phyloP scores from a whole-genome alignment of 495 filamentous ascomycete genomes.

The Bryoglossum gracile region DNA sequence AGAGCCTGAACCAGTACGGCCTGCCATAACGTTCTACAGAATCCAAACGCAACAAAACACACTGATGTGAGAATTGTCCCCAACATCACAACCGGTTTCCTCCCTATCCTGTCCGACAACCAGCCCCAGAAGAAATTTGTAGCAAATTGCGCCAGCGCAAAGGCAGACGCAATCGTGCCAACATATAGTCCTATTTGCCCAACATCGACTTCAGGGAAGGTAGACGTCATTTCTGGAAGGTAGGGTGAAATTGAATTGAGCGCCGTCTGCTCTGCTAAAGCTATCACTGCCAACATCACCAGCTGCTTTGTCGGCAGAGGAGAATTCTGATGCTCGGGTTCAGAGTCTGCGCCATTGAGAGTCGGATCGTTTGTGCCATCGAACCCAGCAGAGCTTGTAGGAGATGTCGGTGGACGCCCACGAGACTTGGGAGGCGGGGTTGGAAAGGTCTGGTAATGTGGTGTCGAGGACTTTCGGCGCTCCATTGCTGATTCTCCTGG shows the following conservation, averaged over 20 bases:
- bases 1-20: conserved; percentile 76
- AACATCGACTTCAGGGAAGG: conserved; percentile 70
- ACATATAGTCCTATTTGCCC: conserved; percentile 79
- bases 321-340: conserved; percentile 40
- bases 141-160: conserved; percentile 83
- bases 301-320: conserved; percentile 81
- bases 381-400: conserved; percentile 15
- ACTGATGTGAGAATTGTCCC: conserved; percentile 74
- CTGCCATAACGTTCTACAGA: conserved; percentile 75
- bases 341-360: conserved; percentile 20
- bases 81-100: conserved; percentile 85
- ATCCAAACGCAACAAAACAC: conserved; percentile 83
- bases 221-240: conserved; percentile 81
- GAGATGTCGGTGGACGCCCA: conserved; percentile 11
- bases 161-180: conserved; percentile 78
- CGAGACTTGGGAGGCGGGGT: conserved; percentile 78
- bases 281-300: conserved; percentile 75
- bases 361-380: conserved; percentile 13
- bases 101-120: conserved; percentile 79
- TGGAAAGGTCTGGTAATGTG: conserved; percentile 92
- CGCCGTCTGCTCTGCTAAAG: conserved; percentile 89
- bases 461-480: conserved; percentile 60
- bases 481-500: conserved; percentile 10
- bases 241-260: conserved; percentile 97
- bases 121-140: conserved; percentile 96